Percentiles rank a stretch among this genome's conserved stretches.
phyloP scores from a whole-genome alignment of 2,329 filamentous ascomycete species.

The Claviceps sp. region DNA sequence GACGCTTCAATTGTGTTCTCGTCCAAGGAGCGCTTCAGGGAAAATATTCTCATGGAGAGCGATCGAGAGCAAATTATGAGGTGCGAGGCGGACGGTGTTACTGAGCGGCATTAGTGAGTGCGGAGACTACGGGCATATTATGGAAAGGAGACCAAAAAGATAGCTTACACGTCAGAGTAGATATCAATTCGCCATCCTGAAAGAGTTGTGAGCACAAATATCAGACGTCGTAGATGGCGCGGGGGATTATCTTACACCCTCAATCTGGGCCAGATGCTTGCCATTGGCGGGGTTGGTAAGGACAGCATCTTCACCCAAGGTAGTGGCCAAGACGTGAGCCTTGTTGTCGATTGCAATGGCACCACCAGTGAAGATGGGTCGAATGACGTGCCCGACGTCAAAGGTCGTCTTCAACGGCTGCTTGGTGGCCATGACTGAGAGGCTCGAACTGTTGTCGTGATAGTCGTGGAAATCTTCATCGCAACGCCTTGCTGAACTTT shows the following conservation, averaged over 20 bases:
- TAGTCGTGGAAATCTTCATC: neutral
- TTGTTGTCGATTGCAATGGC: conserved; percentile 70
- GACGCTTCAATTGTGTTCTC: conserved; percentile 48
- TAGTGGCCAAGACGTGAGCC: conserved; percentile 73
- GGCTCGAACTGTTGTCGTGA: neutral
- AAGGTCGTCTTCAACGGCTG: conserved; percentile 74
- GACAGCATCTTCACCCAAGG: conserved; percentile 81
- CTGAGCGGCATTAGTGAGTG: conserved; percentile 26
- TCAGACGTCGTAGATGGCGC: neutral
- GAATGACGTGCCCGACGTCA: conserved; percentile 67
- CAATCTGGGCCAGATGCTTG: conserved; percentile 68
- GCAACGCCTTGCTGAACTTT: conserved; percentile 2
- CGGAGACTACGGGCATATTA: neutral
- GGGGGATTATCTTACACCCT: conserved; percentile 48
- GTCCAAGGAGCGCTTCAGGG: conserved; percentile 47
- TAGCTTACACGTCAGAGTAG: conserved; percentile 50
- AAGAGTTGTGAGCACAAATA: neutral
- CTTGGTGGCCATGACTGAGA: conserved; percentile 39
- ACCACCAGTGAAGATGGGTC: conserved; percentile 89
- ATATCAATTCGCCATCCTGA: conserved; percentile 68
- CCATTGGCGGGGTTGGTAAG: conserved; percentile 77
- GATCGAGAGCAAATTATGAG: conserved; percentile 87
- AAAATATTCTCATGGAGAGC: conserved; percentile 87
- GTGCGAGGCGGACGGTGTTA: conserved; percentile 80
- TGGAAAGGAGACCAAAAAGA: neutral